Evolutionary conservation across 2,329 filamentous ascomycete genomes (phyloP).

Genomic region (Penicillium janthinellum): DNA sequence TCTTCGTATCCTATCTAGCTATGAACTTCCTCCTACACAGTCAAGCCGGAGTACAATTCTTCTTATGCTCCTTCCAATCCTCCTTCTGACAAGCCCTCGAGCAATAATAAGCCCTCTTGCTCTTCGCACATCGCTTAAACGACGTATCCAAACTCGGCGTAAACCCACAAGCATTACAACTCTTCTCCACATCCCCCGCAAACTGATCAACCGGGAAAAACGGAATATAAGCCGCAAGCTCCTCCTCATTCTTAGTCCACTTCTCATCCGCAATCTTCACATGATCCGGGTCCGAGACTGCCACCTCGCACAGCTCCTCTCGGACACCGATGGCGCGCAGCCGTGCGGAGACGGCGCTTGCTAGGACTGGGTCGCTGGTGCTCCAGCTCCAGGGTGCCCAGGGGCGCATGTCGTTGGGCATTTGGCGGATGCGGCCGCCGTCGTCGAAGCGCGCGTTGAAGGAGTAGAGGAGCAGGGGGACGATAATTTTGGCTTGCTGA

Average conservation of each 20-base stretch:
- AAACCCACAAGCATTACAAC: slow-evolving; percentile 1
- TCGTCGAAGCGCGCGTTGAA: slow-evolving; percentile 1
- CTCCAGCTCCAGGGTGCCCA: neutral
- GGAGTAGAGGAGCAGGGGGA: neutral
- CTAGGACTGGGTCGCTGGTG: neutral
- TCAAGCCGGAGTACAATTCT: neutral
- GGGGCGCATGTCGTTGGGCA: neutral
- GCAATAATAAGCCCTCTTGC: neutral
- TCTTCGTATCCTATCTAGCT: neutral
- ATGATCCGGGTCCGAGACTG: neutral
- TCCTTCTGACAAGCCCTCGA: neutral
- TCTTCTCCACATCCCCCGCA: neutral
- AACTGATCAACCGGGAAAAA: neutral
- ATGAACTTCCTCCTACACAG: neutral
- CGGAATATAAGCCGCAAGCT: neutral
- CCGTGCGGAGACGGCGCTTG: neutral
- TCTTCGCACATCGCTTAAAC: neutral
- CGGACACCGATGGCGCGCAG: neutral
- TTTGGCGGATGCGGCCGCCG: neutral
- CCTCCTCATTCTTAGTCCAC: neutral
- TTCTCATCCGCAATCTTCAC: neutral
- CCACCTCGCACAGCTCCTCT: neutral
- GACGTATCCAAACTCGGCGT: neutral
- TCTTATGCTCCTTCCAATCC: neutral
- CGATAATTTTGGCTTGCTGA: neutral